Base-by-base conservation (phyloP, 2,329 filamentous ascomycete genomes). In the Lanzia echinophila region DNA sequence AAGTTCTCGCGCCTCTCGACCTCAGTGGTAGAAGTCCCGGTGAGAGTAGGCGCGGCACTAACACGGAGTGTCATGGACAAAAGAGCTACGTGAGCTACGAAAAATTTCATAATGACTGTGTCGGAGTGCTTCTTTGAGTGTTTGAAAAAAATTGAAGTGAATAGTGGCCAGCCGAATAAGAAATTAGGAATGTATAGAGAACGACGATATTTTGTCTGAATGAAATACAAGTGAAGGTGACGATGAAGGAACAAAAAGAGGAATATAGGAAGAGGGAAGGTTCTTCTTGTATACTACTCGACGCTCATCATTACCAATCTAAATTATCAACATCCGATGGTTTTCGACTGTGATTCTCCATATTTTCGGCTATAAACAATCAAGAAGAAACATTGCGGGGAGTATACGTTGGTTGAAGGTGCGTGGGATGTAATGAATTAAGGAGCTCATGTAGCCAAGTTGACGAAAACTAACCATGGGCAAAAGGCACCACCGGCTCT, bases 91-190 rank as follows among this genome's bases (percentile, higher is more conserved):
- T 38, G 41, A 51, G 41, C 33, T 34, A 47, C 24, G 10, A 41
- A 39, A 22, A 52, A 52, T 45, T 52, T 28, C 50, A 52, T 52
- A 15, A 34, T 45, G 39, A 24, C 20, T 44, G 42, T n/a, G n/a
- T 5, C 4, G 24, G 22, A 10, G 24, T 28, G n/a, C 28, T 39
- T n/a, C 19, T 11, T 22, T 15, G 8, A 8, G 31, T 19, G 11
- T 34, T 43, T 6, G 17, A 20, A 33, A 32, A 45, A n/a, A 17
- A 31, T 31, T 5, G 46, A 32, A 17, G 34, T 47, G 33, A 28
- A 46, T 44, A 44, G 19, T 39, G 28, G 38, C 42, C 33, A 17
- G 8, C 31, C n/a, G 44, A 51, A 13, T 31, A 45, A 38, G 28
- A 17, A 38, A 45, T 28, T 13, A 24, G 50, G 19, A 12, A 11